Evolutionary conservation across 2,329 filamentous ascomycete genomes (phyloP).

Genomic region (Talaromyces sp.): DNA sequence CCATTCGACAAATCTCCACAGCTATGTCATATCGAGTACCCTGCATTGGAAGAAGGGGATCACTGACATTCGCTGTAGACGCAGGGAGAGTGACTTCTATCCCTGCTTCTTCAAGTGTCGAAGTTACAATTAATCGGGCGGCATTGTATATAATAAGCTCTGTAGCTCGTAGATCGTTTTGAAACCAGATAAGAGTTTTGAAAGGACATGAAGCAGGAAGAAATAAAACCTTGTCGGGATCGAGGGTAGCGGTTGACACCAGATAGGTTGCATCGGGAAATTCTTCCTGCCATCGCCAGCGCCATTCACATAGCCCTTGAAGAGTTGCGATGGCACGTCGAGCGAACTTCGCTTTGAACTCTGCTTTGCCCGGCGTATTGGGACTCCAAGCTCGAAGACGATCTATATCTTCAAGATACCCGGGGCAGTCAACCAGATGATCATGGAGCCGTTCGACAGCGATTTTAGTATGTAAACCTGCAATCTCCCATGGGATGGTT

Average conservation of each 20-base stretch:
- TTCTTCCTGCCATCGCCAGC: conserved; percentile 16
- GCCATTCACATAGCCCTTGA: conserved; percentile 12
- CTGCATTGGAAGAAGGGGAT: conserved; percentile 20
- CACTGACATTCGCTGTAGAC: background rate
- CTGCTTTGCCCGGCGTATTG: background rate
- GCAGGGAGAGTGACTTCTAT: background rate
- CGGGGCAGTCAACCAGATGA: conserved; percentile 13
- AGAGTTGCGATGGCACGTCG: background rate
- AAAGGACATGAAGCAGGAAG: conserved; percentile 12
- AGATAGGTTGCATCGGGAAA: conserved; percentile 10
- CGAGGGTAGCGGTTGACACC: background rate
- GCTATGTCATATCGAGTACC: conserved; percentile 16
- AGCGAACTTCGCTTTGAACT: conserved; percentile 1
- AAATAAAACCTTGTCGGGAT: background rate
- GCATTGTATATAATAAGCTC: conserved; percentile 16
- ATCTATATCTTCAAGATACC: conserved; percentile 16
- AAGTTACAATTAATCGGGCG: conserved; percentile 9
- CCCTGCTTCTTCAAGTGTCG: conserved; percentile 5
- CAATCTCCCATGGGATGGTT: conserved; percentile 14
- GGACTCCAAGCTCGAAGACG: background rate
- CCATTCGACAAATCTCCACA: conserved; percentile 21
- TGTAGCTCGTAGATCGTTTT: conserved; percentile 7
- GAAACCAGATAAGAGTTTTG: conserved; percentile 15
- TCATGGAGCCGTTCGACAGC: conserved; percentile 10
- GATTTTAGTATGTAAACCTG: conserved; percentile 8